These are phyloP conservation scores for Tylopilus rubrobrunneus DNA, from an alignment of 768 basidiomycete species.

Conservation along the genomic window DNA sequence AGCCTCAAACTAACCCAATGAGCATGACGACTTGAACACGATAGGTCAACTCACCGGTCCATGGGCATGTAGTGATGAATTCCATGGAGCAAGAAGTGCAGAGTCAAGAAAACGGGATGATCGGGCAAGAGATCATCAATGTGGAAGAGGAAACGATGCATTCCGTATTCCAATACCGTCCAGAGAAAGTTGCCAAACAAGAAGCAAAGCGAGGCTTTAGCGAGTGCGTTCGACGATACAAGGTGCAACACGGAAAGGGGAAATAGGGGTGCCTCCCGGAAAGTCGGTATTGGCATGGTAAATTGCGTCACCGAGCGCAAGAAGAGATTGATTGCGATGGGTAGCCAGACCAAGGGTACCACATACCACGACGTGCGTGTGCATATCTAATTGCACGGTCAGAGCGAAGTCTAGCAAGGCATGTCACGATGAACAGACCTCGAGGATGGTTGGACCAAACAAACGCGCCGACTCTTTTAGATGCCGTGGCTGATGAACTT, in stretches of 20 bases:
- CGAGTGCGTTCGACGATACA: slow-evolving; percentile 48
- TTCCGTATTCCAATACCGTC: slow-evolving; percentile 88
- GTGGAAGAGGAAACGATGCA: slow-evolving; percentile 98
- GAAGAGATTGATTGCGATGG: slow-evolving; percentile 78
- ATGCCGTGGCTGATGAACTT: slow-evolving; percentile 96
- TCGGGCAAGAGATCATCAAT: slow-evolving; percentile 87
- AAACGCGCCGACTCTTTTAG: slow-evolving; percentile 78
- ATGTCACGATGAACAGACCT: slow-evolving; percentile 43
- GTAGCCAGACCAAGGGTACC: slow-evolving; percentile 88
- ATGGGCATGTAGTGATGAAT: slow-evolving; percentile 98
- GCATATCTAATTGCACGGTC: slow-evolving; percentile 46
- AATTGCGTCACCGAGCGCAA: slow-evolving; percentile 82
- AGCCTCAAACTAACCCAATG: slow-evolving; percentile 62
- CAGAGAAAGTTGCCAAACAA: slow-evolving; percentile 83
- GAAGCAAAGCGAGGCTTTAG: slow-evolving; percentile 66
- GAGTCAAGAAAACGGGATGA: slow-evolving; percentile 64
- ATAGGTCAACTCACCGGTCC: slow-evolving; percentile 61
- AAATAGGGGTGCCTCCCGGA: slow-evolving; percentile 52
- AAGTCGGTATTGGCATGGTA: slow-evolving; percentile 61
- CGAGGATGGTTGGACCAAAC: slow-evolving; percentile 78
- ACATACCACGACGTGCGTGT: slow-evolving; percentile 93
- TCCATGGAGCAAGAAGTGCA: slow-evolving; percentile 93
- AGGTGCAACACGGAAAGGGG: slow-evolving; percentile 47
- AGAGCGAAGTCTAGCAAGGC: not conserved
- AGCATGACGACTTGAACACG: not conserved